A percentile compares a stretch with the other conserved stretches of the same genome.
Conservation (phyloP, 1,284 basidiomycete species). For the Ustilago crameri region DNA sequence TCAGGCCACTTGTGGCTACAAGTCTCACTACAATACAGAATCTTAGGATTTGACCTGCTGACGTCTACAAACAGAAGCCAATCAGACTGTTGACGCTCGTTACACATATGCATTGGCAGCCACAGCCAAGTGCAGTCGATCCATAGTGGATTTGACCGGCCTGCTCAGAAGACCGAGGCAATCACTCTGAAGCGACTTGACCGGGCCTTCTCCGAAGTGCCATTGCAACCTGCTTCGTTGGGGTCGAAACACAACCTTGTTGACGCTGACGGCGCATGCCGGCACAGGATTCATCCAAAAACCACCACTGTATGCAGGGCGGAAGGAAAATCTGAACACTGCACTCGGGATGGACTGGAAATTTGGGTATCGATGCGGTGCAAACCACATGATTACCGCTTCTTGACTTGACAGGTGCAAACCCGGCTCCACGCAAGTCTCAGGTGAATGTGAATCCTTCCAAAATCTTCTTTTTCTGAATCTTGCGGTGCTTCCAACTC, state of each 20-base stretch:
- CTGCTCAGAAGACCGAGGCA: neutral
- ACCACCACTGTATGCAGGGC: neutral
- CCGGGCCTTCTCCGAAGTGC: too few relatives aligned
- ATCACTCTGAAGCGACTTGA: too few relatives aligned
- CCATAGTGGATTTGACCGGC: neutral
- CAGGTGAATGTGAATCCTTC: slow-evolving; percentile 5
- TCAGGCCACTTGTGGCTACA: neutral
- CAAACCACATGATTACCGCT: neutral
- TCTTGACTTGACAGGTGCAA: neutral
- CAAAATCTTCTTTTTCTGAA: slow-evolving; percentile 7
- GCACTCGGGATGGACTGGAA: neutral
- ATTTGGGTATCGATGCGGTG: slow-evolving; percentile 1
- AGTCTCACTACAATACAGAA: neutral
- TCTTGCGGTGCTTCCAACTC: neutral
- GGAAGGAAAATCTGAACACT: neutral
- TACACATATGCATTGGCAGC: too few relatives aligned
- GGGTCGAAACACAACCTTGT: too few relatives aligned
- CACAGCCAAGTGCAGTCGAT: too few relatives aligned
- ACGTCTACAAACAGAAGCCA: too few relatives aligned
- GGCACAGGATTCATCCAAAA: neutral
- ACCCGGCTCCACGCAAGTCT: neutral
- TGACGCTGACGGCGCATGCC: slow-evolving; percentile 1
- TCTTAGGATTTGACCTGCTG: too few relatives aligned
- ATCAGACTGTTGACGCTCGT: too few relatives aligned
- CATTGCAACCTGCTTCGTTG: neutral